Evolutionary conservation across 306 rosid genomes (phyloP), one percentile per base, ranked within the genome.

Genomic region (Mimosa pudica): DNA sequence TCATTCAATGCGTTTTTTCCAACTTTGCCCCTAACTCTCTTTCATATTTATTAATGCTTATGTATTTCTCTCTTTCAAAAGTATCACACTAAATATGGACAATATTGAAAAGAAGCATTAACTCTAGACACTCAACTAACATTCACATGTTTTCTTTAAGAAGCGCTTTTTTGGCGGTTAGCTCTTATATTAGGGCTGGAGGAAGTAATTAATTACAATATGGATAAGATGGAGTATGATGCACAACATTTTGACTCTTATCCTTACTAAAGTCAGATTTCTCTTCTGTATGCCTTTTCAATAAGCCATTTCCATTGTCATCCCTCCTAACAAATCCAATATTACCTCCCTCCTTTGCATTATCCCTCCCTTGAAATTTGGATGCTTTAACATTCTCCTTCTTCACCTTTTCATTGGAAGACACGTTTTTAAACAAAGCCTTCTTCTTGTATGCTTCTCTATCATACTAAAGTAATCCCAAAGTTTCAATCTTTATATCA

Each of bases 251-350:
- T 58, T 51, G 76, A 73, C 47, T 52, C 82, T 68, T 85, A 82
- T 71, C 78, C 71, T 85, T 83, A 47, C 77, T 77, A 9, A 79
- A 79, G 57, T 73, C 91, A 62, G 36, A 70, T 66, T 57, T 83
- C 33, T 77, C 69, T 71, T 74, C 85, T 73, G 79, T 61, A 78
- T 2, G 76, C 66, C 76, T 87, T 81, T 86, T 86, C 86, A 75
- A 57, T 54, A 78, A 82, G 69, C 83, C 74, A 74, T 61, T 44
- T 52, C 71, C 79, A 57, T 33, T 78, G 83, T 61, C 88, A 60
- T 75, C 71, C 0, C 6, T 63, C 67, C 7, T 73, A 73, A 16
- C 51, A 44, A 49, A 55, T 33, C 82, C 85, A 60, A 48, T 58
- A 79, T 71, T 47, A 69, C 46, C 79, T 10, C 9, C 77, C 51